These are phyloP conservation scores for Prunella vulgaris DNA, from an alignment of 257 asterid species.

Conservation along the genomic window DNA sequence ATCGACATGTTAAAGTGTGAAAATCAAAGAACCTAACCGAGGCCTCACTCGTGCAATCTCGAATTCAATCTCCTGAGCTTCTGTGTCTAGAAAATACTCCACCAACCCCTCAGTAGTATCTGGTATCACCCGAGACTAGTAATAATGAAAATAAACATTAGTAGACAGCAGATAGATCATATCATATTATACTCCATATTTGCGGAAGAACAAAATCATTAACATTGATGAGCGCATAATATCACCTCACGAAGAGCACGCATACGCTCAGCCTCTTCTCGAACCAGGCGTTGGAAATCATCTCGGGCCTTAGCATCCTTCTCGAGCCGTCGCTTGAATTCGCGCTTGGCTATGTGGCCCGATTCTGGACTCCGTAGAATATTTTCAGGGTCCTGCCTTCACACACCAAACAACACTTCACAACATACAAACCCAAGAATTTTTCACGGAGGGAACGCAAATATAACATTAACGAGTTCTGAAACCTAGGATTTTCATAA, in stretches of 20 bases:
- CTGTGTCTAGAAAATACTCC: conserved; percentile 89
- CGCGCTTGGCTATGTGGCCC: conserved; percentile 65
- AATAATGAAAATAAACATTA: neutral
- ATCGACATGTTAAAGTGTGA: neutral
- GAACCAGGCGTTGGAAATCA: conserved; percentile 69
- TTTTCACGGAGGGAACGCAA: too few species aligned
- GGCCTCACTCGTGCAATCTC: conserved; percentile 88
- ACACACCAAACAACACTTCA: conserved; percentile 18
- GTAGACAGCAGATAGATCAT: neutral
- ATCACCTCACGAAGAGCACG: conserved; percentile 61
- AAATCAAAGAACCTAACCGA: conserved; percentile 40
- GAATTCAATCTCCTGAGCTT: conserved; percentile 83
- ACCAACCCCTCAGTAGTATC: conserved; percentile 51
- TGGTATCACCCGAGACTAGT: conserved; percentile 73
- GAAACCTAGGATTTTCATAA: too few species aligned
- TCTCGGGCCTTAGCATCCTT: conserved; percentile 69
- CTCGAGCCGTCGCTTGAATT: conserved; percentile 65
- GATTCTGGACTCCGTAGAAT: conserved; percentile 50
- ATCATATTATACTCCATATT: neutral
- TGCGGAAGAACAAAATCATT: too few species aligned
- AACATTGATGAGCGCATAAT: too few species aligned
- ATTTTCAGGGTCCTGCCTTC: conserved; percentile 94
- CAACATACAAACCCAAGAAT: too few species aligned
- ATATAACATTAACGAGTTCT: too few species aligned
- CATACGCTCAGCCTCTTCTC: conserved; percentile 60